phyloP scores from a whole-genome alignment of 139 green algal species.

The Micractinium sp. region DNA sequence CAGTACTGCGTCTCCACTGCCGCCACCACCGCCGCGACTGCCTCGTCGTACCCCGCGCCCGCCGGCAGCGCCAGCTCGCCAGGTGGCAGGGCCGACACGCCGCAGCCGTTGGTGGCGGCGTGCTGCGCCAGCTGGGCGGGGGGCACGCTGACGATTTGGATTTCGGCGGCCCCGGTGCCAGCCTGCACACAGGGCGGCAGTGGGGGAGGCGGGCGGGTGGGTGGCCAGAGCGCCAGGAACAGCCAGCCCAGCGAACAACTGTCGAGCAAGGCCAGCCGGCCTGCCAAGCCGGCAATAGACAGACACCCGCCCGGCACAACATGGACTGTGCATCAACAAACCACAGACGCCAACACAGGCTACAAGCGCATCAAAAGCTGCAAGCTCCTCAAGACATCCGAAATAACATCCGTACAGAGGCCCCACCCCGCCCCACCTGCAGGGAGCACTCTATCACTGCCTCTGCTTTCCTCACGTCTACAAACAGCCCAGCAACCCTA shows the following conservation, averaged over 20 bases:
- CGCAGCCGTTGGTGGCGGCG: background rate
- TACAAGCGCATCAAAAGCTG: no score
- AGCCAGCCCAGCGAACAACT: background rate
- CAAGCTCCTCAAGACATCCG: no score
- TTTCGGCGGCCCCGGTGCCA: background rate
- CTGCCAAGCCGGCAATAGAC: no score
- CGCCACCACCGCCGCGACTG: background rate
- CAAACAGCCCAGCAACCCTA: no score
- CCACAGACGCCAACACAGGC: no score
- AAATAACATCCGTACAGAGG: no score
- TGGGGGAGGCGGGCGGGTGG: background rate
- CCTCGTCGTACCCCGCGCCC: background rate
- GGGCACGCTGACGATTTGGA: background rate
- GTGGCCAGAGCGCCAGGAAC: background rate
- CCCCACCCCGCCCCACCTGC: background rate
- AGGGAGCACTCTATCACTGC: background rate
- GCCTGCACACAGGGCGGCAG: background rate
- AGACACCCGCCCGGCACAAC: no score
- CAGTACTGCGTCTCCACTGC: constrained; percentile 9
- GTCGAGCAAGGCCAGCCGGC: no score
- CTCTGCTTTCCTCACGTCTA: constrained; percentile 1
- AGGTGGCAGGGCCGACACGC: background rate
- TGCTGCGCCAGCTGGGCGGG: constrained; percentile 12
- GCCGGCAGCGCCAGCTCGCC: constrained; percentile 11
- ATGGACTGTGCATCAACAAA: no score